Base-by-base conservation (phyloP, 176 grass and related monocot species). In the Elymus sibiricus region DNA sequence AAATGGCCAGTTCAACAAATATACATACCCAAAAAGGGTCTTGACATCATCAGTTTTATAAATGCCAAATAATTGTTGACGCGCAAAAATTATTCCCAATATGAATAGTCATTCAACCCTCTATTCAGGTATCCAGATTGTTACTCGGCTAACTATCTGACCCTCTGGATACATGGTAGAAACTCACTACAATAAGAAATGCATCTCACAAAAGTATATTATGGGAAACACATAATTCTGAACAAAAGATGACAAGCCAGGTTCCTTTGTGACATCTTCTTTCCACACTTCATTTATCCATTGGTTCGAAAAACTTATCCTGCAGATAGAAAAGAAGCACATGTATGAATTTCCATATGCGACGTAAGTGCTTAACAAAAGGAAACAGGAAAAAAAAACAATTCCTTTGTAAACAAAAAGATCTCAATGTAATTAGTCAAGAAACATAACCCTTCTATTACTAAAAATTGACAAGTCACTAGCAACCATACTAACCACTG, bases 321-420 rank as follows among this genome's bases (percentile, higher is more conserved):
- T 90, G 76, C 11, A 83, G 16, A 58, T 58, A 22, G 19, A 37
- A 37, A 84, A 28, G 56, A 83, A 67, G 12, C 66, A 68, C 74
- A 76, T 29, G 16, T 28, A 69, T 80, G 29, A 87, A 58, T 87
- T 60, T 75, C 19, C 28, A 56, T 64, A 35, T 77, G 61, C 28
- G 2, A 15, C 63, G 29, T 17, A 74, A 74, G 24, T 47, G 40
- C 25, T 47, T 64, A 79, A 58, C 44, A 87, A 12, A 74, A 59
- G 59, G 32, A 12, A 67, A 66, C 22, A 81, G 16, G 35, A 39
- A 85, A 66, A 85, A 46, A 21, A 75, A 22, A 61, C n/a, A 27
- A 49, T 17, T n/a, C 29, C 38, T 86, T 77, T 62, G 64, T 40
- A 25, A 6, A 42, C 69, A 11, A 70, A 64, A 64, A 17, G 40